phyloP scores from a whole-genome alignment of 2,329 filamentous ascomycete species.

The Claviceps sp. region DNA sequence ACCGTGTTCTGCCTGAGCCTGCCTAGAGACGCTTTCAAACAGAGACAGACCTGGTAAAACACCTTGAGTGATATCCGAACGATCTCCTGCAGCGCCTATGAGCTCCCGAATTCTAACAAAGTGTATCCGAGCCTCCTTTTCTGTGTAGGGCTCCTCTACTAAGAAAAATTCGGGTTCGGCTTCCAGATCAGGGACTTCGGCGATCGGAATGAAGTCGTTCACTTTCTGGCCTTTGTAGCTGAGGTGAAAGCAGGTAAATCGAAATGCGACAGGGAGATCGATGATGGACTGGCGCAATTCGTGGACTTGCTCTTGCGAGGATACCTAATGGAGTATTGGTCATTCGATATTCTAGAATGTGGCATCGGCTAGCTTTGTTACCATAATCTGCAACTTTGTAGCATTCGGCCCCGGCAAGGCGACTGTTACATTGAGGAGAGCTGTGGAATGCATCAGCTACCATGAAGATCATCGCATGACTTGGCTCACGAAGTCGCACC shows the following conservation, averaged over 20 bases:
- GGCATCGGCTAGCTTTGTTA: conserved; percentile 26
- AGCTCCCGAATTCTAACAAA: conserved; percentile 82
- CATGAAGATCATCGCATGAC: background rate
- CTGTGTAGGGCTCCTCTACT: conserved; percentile 91
- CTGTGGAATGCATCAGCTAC: conserved; percentile 14
- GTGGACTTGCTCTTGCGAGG: conserved; percentile 88
- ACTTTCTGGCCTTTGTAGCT: conserved; percentile 79
- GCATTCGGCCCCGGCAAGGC: conserved; percentile 64
- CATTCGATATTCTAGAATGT: background rate
- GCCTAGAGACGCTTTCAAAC: conserved; percentile 60
- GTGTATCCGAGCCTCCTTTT: conserved; percentile 95
- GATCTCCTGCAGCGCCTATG: conserved; percentile 80
- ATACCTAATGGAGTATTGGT: conserved; percentile 44
- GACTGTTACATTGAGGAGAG: conserved; percentile 54
- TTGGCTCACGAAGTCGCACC: conserved; percentile 12
- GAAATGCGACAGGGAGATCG: conserved; percentile 82
- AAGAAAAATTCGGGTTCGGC: conserved; percentile 66
- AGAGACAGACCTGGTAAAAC: conserved; percentile 75
- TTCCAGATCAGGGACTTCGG: conserved; percentile 70
- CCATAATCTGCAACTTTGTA: conserved; percentile 73
- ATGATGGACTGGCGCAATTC: conserved; percentile 95
- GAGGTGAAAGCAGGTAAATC: conserved; percentile 97
- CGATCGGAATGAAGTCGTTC: conserved; percentile 90
- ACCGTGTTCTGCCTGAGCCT: conserved; percentile 26
- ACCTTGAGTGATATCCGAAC: conserved; percentile 76